Evolutionary conservation across 1,139 yeast species (phyloP), one percentile per base, ranked within the genome.

Genomic region (Insectozyma bohioensis): DNA sequence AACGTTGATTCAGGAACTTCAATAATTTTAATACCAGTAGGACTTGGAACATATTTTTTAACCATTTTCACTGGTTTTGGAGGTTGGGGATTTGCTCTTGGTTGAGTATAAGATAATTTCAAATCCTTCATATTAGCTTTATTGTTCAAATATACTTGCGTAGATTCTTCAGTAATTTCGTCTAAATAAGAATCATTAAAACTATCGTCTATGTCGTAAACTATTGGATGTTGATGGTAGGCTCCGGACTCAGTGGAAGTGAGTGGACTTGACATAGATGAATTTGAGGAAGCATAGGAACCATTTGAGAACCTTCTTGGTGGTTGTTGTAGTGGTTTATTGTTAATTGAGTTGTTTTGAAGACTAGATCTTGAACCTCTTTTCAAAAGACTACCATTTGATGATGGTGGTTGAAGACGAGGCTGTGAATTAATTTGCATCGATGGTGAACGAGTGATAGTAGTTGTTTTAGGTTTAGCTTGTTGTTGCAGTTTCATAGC

Each of bases 11-110:
- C 72, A 0, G 75, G 75, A 6, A 70, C 76, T 41, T 70, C 75
- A 12, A 70, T 54, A n/a, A 69, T 49, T 41, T 67, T 65, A 41
- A 70, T 67, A 19, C 76, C 76, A 21, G 60, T 67, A 4, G 74
- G 68, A 10, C 75, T 68, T 9, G 76, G 76, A 26, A 70, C 61
- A 44, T 69, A 70, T 33, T 65, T 67, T 38, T 69, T 69, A 9
- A 70, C 72, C 72, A 68, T 69, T 32, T 62, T 66, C 10, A 53
- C 59, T 7, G 43, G 40, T 20, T 28, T 19, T 21, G 26, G 24
- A n/a, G 24, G 12, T 17, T 12, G 32, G 12, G 29, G 19, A 10
- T 20, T 6, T 2, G 26, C 12, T 19, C 21, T 30, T 11, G 22
- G 26, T 23, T 35, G 29, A 10, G 15, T 12, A 25, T 29, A 16